Evolutionary conservation across 208 protist species (phyloP).

Genomic region (Angomonas deanei): DNA sequence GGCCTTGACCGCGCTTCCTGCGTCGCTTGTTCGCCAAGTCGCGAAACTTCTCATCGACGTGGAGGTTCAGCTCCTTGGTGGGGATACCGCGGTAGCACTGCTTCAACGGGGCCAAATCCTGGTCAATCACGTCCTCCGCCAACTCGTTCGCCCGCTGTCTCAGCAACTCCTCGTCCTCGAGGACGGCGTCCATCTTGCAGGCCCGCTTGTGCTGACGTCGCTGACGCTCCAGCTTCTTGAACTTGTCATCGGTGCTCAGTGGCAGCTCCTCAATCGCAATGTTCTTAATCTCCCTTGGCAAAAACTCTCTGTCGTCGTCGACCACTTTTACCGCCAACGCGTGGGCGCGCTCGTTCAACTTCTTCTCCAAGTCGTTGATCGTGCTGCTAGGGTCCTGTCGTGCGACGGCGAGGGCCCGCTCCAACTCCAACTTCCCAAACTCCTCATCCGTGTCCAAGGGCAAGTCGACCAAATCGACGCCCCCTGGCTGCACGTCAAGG

Average conservation of each 20-base stretch:
- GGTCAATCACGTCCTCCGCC: conserved; percentile 45
- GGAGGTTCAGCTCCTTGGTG: conserved; percentile 61
- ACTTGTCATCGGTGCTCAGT: conserved; percentile 59
- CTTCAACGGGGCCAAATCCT: conserved; percentile 51
- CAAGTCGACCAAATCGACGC: conserved; percentile 53
- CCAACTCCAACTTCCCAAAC: conserved; percentile 44
- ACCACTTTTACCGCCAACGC: conserved; percentile 41
- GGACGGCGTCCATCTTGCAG: conserved; percentile 32
- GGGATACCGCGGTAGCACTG: conserved; percentile 59
- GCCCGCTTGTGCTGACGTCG: conserved; percentile 43
- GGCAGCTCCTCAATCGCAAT: conserved; percentile 63
- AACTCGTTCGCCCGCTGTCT: conserved; percentile 42
- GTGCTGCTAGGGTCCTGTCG: conserved; percentile 16
- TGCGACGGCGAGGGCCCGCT: conserved; percentile 56
- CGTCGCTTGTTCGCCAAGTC: conserved; percentile 46
- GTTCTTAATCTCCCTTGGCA: conserved; percentile 46
- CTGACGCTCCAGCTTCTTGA: conserved; percentile 47
- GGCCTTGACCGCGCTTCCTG: conserved; percentile 16
- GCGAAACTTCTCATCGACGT: conserved; percentile 53
- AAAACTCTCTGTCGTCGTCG: conserved; percentile 25
- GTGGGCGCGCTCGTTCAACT: conserved; percentile 45
- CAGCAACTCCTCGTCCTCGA: conserved; percentile 40
- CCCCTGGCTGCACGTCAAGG: conserved; percentile 38
- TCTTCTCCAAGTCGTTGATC: conserved; percentile 38
- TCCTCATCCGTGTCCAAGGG: conserved; percentile 43